Evolutionary conservation across 306 rosid species (phyloP).

Genomic region (Gastrolobium villosum): DNA sequence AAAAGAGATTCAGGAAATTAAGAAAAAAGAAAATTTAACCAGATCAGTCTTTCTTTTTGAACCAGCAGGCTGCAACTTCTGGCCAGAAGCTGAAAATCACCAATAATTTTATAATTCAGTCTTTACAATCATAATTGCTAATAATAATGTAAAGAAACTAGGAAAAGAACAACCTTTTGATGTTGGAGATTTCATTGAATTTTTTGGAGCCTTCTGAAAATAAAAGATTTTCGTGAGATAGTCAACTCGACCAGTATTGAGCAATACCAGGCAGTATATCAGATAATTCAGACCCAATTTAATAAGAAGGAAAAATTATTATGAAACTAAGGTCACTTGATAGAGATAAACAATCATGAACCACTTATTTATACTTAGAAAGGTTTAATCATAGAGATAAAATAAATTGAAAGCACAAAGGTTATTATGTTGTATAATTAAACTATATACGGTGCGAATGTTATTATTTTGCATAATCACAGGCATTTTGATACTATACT

Average conservation of each 20-base stretch:
- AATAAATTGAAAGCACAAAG: not conserved
- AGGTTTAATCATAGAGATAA: not conserved
- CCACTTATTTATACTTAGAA: conserved; percentile 3
- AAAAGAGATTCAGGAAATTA: conserved; percentile 30
- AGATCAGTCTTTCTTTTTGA: conserved; percentile 69
- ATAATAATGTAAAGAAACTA: conserved; percentile 37
- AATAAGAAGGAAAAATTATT: not conserved
- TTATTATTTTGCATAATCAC: conserved; percentile 2
- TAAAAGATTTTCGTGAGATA: conserved; percentile 46
- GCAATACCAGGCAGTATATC: conserved; percentile 27
- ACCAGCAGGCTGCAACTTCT: conserved; percentile 60
- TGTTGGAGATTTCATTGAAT: conserved; percentile 58
- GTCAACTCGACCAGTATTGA: conserved; percentile 36
- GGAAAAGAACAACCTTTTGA: conserved; percentile 64
- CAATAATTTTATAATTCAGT: conserved; percentile 35
- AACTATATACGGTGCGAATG: not conserved
- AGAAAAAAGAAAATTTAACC: conserved; percentile 49
- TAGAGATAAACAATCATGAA: conserved; percentile 29
- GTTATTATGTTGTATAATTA: not conserved
- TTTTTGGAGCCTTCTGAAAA: conserved; percentile 75
- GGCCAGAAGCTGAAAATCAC: conserved; percentile 68
- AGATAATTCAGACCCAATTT: conserved; percentile 36
- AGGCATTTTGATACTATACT: not conserved
- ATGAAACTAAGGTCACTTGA: conserved; percentile 28
- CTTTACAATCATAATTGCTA: conserved; percentile 39